Percentiles rank a stretch among this genome's conserved stretches.
Conservation (phyloP, 495 filamentous ascomycete genomes). For the Tricharina praecox region DNA sequence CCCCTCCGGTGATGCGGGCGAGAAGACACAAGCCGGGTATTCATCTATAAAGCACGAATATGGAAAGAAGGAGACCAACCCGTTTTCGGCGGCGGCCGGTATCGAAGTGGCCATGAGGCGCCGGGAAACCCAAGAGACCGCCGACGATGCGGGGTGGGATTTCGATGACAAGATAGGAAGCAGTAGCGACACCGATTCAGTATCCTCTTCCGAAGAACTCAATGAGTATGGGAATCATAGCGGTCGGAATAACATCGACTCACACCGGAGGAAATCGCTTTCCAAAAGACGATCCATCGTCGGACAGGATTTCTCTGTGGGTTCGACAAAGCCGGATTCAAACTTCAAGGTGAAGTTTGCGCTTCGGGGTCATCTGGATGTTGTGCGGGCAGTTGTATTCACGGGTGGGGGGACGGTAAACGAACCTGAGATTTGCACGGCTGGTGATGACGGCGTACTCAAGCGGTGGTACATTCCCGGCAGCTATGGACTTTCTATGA, state of each 20-base stretch:
- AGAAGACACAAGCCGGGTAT: constrained; percentile 11
- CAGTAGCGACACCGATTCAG: constrained; percentile 6
- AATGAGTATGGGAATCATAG: constrained; percentile 10
- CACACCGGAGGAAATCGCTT: constrained; percentile 50
- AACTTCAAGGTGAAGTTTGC: constrained; percentile 88
- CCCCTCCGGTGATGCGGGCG: constrained; percentile 16
- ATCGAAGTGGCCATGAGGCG: neutral
- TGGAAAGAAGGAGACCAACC: constrained; percentile 26
- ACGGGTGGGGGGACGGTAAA: constrained; percentile 85
- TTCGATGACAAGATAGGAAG: constrained; percentile 48
- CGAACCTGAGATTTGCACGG: constrained; percentile 92
- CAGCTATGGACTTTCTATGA: constrained; percentile 32
- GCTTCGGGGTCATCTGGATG: constrained; percentile 79
- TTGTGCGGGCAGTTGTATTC: constrained; percentile 84
- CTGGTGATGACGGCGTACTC: constrained; percentile 84
- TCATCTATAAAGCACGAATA: constrained; percentile 11
- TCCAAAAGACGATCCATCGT: constrained; percentile 40
- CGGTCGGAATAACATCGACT: constrained; percentile 11
- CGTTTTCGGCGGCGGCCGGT: constrained; percentile 13
- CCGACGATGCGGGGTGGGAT: constrained; percentile 70
- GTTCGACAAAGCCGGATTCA: constrained; percentile 39
- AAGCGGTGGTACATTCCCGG: constrained; percentile 87
- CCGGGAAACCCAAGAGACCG: constrained; percentile 9
- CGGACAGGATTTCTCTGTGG: constrained; percentile 28
- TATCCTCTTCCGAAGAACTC: constrained; percentile 12